These are phyloP conservation scores for Stachybotrys echinatus DNA, from an alignment of 2,329 filamentous ascomycete genomes.

Conservation along the genomic window DNA sequence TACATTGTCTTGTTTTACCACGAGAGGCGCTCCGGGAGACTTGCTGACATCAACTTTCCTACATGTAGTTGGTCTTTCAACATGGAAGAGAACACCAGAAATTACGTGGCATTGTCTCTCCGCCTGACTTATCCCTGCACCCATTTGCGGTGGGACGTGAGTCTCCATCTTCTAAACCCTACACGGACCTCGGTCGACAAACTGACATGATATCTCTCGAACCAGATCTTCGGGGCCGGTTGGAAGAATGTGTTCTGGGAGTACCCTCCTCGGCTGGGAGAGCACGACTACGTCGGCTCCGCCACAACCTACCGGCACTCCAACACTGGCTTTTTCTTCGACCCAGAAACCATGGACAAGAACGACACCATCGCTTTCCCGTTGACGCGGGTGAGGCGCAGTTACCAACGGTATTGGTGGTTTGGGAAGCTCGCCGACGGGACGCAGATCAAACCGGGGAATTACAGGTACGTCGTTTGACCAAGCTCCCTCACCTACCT, in stretches of 20 bases:
- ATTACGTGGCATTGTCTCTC: conserved; percentile 23
- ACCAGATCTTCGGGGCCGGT: conserved; percentile 30
- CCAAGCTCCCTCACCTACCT: too few relatives aligned
- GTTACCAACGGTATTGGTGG: conserved; percentile 32
- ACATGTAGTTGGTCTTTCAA: conserved; percentile 22
- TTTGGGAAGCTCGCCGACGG: conserved; percentile 37
- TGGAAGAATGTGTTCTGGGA: conserved; percentile 35
- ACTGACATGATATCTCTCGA: conserved; percentile 1
- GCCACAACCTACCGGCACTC: conserved; percentile 32
- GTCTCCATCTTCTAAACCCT: conserved; percentile 6
- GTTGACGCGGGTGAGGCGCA: conserved; percentile 24
- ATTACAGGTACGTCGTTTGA: conserved; percentile 28
- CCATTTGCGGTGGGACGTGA: conserved; percentile 30
- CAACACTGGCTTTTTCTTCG: conserved; percentile 24
- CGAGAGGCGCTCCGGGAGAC: too few relatives aligned
- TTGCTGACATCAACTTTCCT: background rate
- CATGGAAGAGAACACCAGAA: conserved; percentile 15
- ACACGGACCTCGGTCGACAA: too few relatives aligned
- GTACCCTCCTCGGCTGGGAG: conserved; percentile 32
- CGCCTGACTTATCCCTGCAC: conserved; percentile 25
- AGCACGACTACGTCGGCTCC: conserved; percentile 35
- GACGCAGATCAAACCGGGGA: conserved; percentile 31
- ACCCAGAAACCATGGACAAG: conserved; percentile 28
- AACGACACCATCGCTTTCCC: conserved; percentile 33
- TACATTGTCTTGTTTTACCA: background rate